Percentiles rank a stretch among this genome's conserved stretches.
phyloP scores from a whole-genome alignment of 192 early-diverging fungal genomes.

The Coemansia sp. region DNA sequence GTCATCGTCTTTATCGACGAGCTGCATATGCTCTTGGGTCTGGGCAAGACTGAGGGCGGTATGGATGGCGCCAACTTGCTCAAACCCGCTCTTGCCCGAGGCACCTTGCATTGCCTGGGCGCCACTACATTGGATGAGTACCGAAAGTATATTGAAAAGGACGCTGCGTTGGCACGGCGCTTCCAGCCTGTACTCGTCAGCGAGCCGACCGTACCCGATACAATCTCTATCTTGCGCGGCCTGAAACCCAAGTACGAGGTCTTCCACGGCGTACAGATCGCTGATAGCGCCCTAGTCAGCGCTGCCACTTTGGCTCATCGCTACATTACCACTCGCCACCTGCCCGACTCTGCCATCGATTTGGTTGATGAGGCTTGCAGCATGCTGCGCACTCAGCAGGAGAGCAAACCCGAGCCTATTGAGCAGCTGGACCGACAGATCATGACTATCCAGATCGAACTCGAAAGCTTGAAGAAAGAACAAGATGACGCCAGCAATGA shows the following conservation, averaged over 20 bases:
- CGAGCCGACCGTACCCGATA: slow-evolving; percentile 70
- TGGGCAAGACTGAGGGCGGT: slow-evolving; percentile 73
- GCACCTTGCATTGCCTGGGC: slow-evolving; percentile 70
- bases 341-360: slow-evolving; percentile 85
- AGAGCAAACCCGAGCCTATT: slow-evolving; percentile 75
- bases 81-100: slow-evolving; percentile 79
- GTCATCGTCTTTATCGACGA: slow-evolving; percentile 83
- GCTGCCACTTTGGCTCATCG: slow-evolving; percentile 74
- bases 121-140: slow-evolving; percentile 84
- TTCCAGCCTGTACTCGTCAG: slow-evolving; percentile 75
- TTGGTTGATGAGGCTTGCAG: slow-evolving; percentile 80
- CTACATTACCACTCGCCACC: slow-evolving; percentile 69
- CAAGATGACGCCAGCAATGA: slow-evolving; percentile 68
- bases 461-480: slow-evolving; percentile 79
- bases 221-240: slow-evolving; percentile 76
- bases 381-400: slow-evolving; percentile 73
- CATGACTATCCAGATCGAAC: slow-evolving; percentile 76
- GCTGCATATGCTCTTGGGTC: slow-evolving; percentile 71
- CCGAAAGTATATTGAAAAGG: slow-evolving; percentile 70
- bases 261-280: slow-evolving; percentile 77
- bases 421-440: slow-evolving; percentile 73
- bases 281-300: slow-evolving; percentile 68
- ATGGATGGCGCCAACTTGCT: slow-evolving; percentile 80
- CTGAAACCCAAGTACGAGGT: slow-evolving; percentile 77
- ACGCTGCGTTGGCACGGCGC: slow-evolving; percentile 73